A percentile compares a stretch with the other conserved stretches of the same genome.
phyloP scores from a whole-genome alignment of 2,329 filamentous ascomycete genomes.

The Dryadomyces quercus-mongolicae region DNA sequence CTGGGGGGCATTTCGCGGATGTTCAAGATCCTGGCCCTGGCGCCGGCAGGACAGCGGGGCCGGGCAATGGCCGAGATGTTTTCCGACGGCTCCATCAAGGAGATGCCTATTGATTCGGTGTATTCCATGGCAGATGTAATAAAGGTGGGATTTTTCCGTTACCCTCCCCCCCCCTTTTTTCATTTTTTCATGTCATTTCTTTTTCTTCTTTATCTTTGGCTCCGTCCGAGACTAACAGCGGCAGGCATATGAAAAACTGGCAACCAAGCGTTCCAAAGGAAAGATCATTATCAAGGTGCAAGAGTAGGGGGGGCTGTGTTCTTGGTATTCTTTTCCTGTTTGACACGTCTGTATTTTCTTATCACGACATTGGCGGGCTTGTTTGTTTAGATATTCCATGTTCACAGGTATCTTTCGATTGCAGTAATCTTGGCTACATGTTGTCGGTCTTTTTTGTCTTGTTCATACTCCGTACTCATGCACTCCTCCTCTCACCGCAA shows the following conservation, averaged over 20 bases:
- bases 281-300: conserved; percentile 20
- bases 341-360: too few species aligned
- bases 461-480: too few species aligned
- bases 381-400: too few species aligned
- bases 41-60: conserved; percentile 16
- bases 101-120: conserved; percentile 19
- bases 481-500: too few species aligned
- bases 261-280: conserved; percentile 19
- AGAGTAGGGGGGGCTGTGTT: conserved; percentile 17
- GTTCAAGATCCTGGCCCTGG: conserved; percentile 19
- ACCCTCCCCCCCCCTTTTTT: background rate
- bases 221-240: background rate
- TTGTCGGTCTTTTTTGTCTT: too few species aligned
- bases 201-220: background rate
- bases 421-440: too few species aligned
- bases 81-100: conserved; percentile 15
- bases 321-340: background rate
- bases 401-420: too few species aligned
- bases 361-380: too few species aligned
- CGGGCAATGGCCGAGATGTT: conserved; percentile 16
- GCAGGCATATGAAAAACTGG: conserved; percentile 20
- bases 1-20: conserved; percentile 20
- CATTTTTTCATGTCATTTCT: background rate
- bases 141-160: conserved; percentile 13
- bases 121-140: conserved; percentile 18